These are phyloP conservation scores for Malassezia sp. DNA, from an alignment of 1,284 basidiomycete species.

Conservation along the genomic window DNA sequence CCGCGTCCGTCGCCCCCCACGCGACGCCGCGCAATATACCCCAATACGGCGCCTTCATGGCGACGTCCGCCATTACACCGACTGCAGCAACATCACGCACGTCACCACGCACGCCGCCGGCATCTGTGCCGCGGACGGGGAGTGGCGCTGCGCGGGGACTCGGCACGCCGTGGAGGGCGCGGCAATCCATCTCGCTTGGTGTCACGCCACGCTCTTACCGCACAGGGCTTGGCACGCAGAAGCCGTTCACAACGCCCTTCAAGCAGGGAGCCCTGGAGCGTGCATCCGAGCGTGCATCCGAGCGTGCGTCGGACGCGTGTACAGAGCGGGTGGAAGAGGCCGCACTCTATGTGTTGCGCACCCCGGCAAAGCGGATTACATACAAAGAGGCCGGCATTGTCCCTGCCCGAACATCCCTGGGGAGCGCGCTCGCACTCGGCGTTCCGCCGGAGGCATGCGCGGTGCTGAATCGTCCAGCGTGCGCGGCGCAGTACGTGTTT, in stretches of 20 bases:
- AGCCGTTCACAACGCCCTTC: conserved; percentile 29
- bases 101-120: neutral
- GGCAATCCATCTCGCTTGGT: conserved; percentile 22
- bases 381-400: conserved; percentile 15
- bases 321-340: neutral
- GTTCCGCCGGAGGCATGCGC: conserved; percentile 28
- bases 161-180: too few species aligned
- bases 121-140: too few species aligned
- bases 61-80: neutral
- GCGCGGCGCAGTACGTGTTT: conserved; percentile 27
- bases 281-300: neutral
- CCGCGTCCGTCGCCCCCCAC: too few species aligned
- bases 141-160: too few species aligned
- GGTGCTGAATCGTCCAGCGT: conserved; percentile 22
- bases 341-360: neutral
- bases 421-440: conserved; percentile 22
- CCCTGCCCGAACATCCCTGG: conserved; percentile 17
- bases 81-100: neutral
- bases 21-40: neutral
- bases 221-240: conserved; percentile 15
- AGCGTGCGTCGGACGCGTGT: neutral
- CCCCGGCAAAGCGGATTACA: neutral
- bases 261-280: conserved; percentile 14
- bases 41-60: conserved; percentile 3
- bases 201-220: conserved; percentile 19